phyloP scores from a whole-genome alignment of 73 alveolate genomes.

The Effrenium voratum region DNA sequence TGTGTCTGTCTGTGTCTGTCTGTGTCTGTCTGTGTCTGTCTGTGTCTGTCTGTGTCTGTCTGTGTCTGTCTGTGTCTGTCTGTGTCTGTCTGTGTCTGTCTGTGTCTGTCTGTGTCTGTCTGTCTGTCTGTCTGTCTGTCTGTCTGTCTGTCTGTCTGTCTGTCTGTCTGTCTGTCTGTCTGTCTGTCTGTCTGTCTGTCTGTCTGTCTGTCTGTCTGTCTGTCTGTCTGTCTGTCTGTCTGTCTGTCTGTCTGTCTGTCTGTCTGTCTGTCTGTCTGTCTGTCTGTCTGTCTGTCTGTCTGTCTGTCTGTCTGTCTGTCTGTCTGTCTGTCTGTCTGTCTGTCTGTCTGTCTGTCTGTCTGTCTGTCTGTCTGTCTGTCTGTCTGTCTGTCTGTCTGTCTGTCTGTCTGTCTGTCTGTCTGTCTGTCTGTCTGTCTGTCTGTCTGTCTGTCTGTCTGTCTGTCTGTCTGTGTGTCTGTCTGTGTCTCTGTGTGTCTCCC shows the following conservation, averaged over 20 bases:
- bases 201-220: background rate
- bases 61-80: background rate
- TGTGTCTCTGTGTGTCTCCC: conserved; percentile 20
- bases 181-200: background rate
- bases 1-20: background rate
- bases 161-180: background rate
- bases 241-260: background rate
- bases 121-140: background rate
- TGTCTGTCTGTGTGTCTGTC: background rate
- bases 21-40: conserved; percentile 16
- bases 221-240: background rate
- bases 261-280: background rate
- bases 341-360: background rate
- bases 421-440: background rate
- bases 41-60: conserved; percentile 16
- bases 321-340: background rate
- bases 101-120: conserved; percentile 83
- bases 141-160: background rate
- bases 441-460: background rate
- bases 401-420: background rate
- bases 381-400: background rate
- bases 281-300: background rate
- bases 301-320: conserved; percentile 16
- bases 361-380: background rate
- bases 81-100: conserved; percentile 10